Percentiles rank a stretch among this genome's conserved stretches.
Conservation (phyloP, 2,329 filamentous ascomycete genomes). For the Neocatenulostroma microsporum region DNA sequence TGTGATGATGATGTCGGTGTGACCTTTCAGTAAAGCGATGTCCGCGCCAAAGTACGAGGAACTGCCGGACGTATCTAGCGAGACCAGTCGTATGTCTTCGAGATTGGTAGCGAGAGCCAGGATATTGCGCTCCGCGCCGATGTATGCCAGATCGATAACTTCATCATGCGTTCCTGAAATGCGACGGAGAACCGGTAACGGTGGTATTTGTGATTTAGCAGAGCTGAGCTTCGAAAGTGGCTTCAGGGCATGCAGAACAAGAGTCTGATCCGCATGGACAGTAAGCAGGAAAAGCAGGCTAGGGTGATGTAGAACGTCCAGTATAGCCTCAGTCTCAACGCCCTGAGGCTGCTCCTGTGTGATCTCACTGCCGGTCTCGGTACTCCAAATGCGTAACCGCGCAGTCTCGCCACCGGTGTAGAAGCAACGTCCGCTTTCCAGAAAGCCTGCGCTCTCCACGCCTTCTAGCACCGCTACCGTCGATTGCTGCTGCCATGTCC, state of each 20-base stretch:
- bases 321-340: slow-evolving; percentile 57
- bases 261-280: slow-evolving; percentile 80
- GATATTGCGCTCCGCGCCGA: slow-evolving; percentile 70
- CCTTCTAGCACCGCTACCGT: slow-evolving; percentile 79
- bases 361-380: slow-evolving; percentile 67
- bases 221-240: slow-evolving; percentile 29
- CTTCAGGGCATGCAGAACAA: slow-evolving; percentile 61
- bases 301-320: slow-evolving; percentile 60
- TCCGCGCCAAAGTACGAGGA: slow-evolving; percentile 76
- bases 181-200: slow-evolving; percentile 58
- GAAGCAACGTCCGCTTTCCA: slow-evolving; percentile 61
- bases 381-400: slow-evolving; percentile 74
- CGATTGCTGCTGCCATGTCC: slow-evolving; percentile 72
- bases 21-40: slow-evolving; percentile 74
- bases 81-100: slow-evolving; percentile 84
- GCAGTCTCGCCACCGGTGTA: slow-evolving; percentile 83
- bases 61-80: slow-evolving; percentile 42
- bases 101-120: slow-evolving; percentile 91
- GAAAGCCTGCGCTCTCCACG: slow-evolving; percentile 75
- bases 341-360: slow-evolving; percentile 62
- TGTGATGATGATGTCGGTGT: slow-evolving; percentile 92
- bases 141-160: slow-evolving; percentile 86
- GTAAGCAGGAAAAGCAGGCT: slow-evolving; percentile 65
- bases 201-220: slow-evolving; percentile 15
- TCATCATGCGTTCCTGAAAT: slow-evolving; percentile 97